Conservation (phyloP, 2,329 filamentous ascomycete genomes). For the Sclerotinia trifoliorum region DNA sequence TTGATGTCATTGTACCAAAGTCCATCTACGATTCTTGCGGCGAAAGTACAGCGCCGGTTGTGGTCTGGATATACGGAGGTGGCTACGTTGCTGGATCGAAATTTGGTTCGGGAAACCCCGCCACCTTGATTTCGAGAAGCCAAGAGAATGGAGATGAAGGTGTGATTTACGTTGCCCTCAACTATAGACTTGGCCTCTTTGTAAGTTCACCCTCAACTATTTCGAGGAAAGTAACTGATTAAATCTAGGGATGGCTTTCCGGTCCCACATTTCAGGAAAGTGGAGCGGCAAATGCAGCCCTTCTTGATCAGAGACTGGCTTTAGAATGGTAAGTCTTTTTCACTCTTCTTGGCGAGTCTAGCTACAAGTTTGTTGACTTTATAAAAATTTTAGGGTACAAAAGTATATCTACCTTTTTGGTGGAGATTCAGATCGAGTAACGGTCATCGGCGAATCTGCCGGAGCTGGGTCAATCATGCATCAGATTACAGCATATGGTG, state of each 20-base stretch:
- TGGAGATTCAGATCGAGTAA: slow-evolving; percentile 51
- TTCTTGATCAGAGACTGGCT: slow-evolving; percentile 55
- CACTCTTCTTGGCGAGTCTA: background rate
- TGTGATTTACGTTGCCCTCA: slow-evolving; percentile 39
- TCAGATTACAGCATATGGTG: slow-evolving; percentile 54
- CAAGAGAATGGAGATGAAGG: slow-evolving; percentile 40
- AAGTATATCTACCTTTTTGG: slow-evolving; percentile 55
- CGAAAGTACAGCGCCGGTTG: slow-evolving; percentile 21
- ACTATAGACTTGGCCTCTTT: slow-evolving; percentile 40
- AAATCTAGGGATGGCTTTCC: slow-evolving; percentile 38
- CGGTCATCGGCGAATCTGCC: slow-evolving; percentile 52
- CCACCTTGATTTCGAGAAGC: slow-evolving; percentile 42
- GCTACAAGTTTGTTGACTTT: background rate
- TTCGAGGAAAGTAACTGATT: slow-evolving; percentile 1
- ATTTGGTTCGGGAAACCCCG: slow-evolving; percentile 41
- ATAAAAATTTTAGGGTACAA: slow-evolving; percentile 45
- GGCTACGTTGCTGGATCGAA: slow-evolving; percentile 47
- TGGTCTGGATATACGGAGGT: slow-evolving; percentile 41
- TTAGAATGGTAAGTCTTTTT: slow-evolving; percentile 46
- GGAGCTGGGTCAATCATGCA: slow-evolving; percentile 55
- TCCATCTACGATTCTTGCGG: slow-evolving; percentile 36
- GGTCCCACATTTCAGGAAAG: slow-evolving; percentile 45
- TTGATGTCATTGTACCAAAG: slow-evolving; percentile 49
- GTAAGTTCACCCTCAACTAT: slow-evolving; percentile 26
- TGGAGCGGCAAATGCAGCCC: slow-evolving; percentile 50